Conservation (phyloP, 2,329 filamentous ascomycete species). For the Sphaerulina populicola region DNA sequence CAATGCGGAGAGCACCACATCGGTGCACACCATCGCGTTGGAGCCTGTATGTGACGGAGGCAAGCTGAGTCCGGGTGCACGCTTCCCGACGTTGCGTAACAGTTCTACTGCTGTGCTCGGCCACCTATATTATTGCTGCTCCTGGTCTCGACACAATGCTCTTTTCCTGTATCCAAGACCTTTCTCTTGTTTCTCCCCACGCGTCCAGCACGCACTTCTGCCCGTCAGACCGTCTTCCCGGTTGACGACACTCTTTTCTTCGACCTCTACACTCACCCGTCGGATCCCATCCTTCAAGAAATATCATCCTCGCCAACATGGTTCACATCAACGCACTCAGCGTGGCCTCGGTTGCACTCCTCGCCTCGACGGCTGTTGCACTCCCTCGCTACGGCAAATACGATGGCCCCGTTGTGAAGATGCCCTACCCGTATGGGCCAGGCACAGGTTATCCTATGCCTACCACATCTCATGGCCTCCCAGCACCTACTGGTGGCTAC, state of each 20-base stretch:
- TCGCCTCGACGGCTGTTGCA: conserved; percentile 5
- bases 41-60: not conserved
- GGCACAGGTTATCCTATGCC: not conserved
- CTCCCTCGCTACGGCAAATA: not conserved
- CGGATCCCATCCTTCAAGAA: not conserved
- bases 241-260: conserved; percentile 12
- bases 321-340: conserved; percentile 8
- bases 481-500: not conserved
- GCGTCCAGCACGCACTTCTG: conserved; percentile 3
- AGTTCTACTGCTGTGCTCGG: not conserved
- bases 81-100: conserved; percentile 2
- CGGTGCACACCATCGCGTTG: not conserved
- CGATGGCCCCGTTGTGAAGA: not conserved
- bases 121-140: not conserved
- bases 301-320: conserved; percentile 3
- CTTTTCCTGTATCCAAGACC: not conserved
- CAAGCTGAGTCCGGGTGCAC: conserved; percentile 1
- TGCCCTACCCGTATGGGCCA: not conserved
- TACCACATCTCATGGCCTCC: not conserved
- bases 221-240: conserved; percentile 4
- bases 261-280: conserved; percentile 1
- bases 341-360: conserved; percentile 7
- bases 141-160: not conserved
- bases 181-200: not conserved
- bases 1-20: conserved; percentile 2